Conservation (phyloP, 345 rosid genomes). For the Geranium brycei region DNA sequence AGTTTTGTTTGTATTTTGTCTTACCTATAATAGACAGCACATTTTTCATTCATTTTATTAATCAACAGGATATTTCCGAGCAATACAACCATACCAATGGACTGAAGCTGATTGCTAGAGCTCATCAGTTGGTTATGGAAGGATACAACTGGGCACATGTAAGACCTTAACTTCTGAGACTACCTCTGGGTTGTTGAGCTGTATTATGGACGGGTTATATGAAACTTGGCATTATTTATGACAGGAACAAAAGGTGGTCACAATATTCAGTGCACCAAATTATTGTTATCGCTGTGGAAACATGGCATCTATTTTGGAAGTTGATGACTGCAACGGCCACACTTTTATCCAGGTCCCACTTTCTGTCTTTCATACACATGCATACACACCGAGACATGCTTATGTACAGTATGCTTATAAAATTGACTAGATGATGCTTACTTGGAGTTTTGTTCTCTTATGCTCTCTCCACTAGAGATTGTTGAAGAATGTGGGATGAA, state of each 20-base stretch:
- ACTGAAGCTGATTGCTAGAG: conserved; percentile 4
- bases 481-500: not conserved
- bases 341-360: conserved; percentile 82
- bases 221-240: not conserved
- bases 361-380: not conserved
- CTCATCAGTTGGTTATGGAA: conserved; percentile 6
- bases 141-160: conserved; percentile 5
- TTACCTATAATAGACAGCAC: not conserved
- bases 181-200: not conserved
- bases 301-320: conserved; percentile 96
- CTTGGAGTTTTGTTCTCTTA: too few species aligned
- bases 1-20: not conserved
- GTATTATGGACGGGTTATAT: not conserved
- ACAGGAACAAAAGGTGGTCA: conserved; percentile 97
- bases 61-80: conserved; percentile 1
- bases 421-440: too few species aligned
- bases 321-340: conserved; percentile 92
- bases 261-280: conserved; percentile 34
- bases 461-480: not conserved
- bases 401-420: not conserved
- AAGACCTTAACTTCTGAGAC: not conserved
- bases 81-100: conserved; percentile 4
- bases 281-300: conserved; percentile 89
- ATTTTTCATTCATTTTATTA: not conserved
- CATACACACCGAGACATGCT: not conserved